These are phyloP conservation scores for Sporobolomyces phaffii DNA, from an alignment of 768 basidiomycete genomes.

Conservation along the genomic window DNA sequence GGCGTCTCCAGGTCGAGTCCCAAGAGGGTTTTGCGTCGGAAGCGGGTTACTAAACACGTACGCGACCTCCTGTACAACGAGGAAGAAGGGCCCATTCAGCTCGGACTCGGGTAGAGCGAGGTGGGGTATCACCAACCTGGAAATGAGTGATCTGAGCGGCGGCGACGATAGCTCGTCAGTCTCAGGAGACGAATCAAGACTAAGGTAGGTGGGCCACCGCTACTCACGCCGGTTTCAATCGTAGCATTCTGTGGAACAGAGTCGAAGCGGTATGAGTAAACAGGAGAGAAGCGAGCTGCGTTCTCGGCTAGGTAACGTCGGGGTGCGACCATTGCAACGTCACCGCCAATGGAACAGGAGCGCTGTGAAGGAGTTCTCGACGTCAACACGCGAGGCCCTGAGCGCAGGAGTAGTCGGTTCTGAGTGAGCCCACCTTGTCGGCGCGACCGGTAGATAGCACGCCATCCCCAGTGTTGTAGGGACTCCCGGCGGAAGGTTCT, in stretches of 20 bases:
- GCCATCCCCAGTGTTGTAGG: slow-evolving; percentile 38
- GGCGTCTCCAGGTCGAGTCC: slow-evolving; percentile 26
- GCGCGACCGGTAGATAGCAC: slow-evolving; percentile 30
- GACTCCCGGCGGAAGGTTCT: slow-evolving; percentile 34
- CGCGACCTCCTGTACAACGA: slow-evolving; percentile 5
- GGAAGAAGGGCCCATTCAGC: too few species aligned
- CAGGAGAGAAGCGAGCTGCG: not conserved
- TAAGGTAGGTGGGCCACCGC: too few species aligned
- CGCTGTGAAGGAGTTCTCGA: not conserved
- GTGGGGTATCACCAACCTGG: not conserved
- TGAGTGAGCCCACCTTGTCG: slow-evolving; percentile 26
- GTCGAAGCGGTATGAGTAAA: slow-evolving; percentile 33
- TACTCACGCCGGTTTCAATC: slow-evolving; percentile 15
- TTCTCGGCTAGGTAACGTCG: slow-evolving; percentile 17
- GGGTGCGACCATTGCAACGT: slow-evolving; percentile 4
- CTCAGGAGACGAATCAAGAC: not conserved
- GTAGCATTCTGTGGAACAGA: slow-evolving; percentile 22
- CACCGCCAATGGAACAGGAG: slow-evolving; percentile 9
- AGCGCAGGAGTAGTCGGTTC: not conserved
- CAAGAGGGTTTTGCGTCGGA: slow-evolving; percentile 27
- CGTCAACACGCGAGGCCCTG: not conserved
- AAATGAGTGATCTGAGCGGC: slow-evolving; percentile 1
- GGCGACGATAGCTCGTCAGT: not conserved
- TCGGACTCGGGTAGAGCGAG: too few species aligned
- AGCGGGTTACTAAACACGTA: slow-evolving; percentile 27